These are phyloP conservation scores for Calocybe indica DNA, from an alignment of 768 basidiomycete genomes.

Conservation along the genomic window DNA sequence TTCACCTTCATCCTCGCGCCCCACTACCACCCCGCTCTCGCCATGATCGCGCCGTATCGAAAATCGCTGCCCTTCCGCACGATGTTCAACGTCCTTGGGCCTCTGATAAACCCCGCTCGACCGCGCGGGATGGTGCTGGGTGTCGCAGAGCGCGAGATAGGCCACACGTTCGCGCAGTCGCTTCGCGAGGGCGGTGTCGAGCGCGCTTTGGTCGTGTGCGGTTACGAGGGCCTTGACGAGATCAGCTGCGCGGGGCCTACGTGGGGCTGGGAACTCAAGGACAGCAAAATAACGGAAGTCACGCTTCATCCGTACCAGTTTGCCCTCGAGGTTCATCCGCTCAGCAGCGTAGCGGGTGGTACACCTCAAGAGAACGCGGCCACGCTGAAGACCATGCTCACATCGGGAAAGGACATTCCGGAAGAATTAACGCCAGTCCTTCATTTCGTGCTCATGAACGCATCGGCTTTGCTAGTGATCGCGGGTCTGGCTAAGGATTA, in stretches of 20 bases:
- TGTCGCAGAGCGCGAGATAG: conserved; percentile 78
- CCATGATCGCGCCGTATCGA: conserved; percentile 76
- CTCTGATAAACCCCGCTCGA: conserved; percentile 85
- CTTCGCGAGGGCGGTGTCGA: conserved; percentile 68
- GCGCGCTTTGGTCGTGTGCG: conserved; percentile 90
- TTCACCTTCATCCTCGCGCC: conserved; percentile 94
- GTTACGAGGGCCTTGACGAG: conserved; percentile 88
- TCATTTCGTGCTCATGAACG: conserved; percentile 88
- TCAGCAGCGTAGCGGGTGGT: conserved; percentile 66
- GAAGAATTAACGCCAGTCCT: conserved; percentile 54
- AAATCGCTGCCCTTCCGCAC: conserved; percentile 89
- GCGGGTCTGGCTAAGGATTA: conserved; percentile 70
- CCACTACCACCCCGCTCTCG: conserved; percentile 87
- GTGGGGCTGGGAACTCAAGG: conserved; percentile 72
- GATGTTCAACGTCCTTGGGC: conserved; percentile 93
- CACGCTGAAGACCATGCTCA: conserved; percentile 62
- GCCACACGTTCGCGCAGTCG: conserved; percentile 73
- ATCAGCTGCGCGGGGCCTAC: conserved; percentile 93
- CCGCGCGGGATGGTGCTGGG: conserved; percentile 91
- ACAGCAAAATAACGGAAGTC: conserved; percentile 58
- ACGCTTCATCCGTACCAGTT: conserved; percentile 70
- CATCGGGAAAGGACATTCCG: conserved; percentile 50
- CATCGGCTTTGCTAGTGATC: conserved; percentile 82
- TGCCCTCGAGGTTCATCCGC: conserved; percentile 66
- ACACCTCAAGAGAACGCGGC: conserved; percentile 77